Percentiles rank a stretch among this genome's conserved stretches.
Evolutionary conservation across 108 stramenopile genomes (phyloP).

Genomic region (Fistulifera pelliculosa): DNA sequence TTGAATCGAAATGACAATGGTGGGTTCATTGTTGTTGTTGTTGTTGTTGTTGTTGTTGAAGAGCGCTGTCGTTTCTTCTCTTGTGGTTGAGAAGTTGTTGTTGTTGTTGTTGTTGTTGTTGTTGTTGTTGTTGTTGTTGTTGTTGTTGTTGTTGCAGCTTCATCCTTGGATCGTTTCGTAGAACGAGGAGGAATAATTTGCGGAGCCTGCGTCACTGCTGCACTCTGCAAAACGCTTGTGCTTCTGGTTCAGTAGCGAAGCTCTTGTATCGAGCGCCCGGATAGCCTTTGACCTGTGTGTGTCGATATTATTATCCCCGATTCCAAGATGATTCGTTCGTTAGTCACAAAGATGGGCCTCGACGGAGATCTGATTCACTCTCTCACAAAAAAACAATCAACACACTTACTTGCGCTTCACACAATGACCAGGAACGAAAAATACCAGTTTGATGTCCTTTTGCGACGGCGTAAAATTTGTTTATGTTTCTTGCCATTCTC

Average conservation of each 20-base stretch:
- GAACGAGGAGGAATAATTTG: conserved; percentile 4
- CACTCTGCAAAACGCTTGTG: conserved; percentile 32
- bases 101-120: not conserved
- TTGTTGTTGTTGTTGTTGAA: conserved; percentile 4
- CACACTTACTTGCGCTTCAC: conserved; percentile 58
- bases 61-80: not conserved
- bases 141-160: not conserved
- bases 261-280: conserved; percentile 50
- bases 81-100: not conserved
- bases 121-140: conserved; percentile 6
- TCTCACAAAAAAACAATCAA: too few species aligned
- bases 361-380: too few species aligned
- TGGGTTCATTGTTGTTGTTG: not conserved
- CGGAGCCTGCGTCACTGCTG: not conserved
- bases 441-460: conserved; percentile 51
- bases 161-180: not conserved
- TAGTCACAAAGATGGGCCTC: too few species aligned
- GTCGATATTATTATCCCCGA: too few species aligned
- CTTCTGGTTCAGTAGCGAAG: conserved; percentile 42
- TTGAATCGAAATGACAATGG: conserved; percentile 8
- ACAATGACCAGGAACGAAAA: conserved; percentile 63
- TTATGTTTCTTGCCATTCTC: conserved; percentile 23
- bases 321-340: too few species aligned
- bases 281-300: conserved; percentile 60
- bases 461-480: conserved; percentile 76